phyloP scores from a whole-genome alignment of 2,329 filamentous ascomycete genomes.

The Scedosporium aurantiacum region DNA sequence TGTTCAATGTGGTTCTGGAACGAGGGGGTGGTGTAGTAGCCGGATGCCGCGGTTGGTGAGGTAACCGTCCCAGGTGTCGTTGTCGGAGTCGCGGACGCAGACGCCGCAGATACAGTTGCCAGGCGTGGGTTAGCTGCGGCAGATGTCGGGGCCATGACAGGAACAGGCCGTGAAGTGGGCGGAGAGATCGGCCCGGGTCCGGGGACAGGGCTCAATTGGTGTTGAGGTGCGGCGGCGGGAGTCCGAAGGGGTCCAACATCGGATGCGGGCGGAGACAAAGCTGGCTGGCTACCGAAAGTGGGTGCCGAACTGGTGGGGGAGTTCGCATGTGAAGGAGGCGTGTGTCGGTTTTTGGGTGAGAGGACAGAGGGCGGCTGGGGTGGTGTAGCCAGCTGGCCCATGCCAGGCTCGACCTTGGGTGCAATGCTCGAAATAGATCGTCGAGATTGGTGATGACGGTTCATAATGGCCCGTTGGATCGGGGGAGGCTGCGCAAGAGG shows the following conservation, averaged over 20 bases:
- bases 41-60: constrained; percentile 15
- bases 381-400: constrained; percentile 32
- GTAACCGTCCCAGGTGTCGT: constrained; percentile 18
- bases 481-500: constrained; percentile 62
- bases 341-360: constrained; percentile 65
- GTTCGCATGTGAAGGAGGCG: constrained; percentile 64
- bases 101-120: not conserved
- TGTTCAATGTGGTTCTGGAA: constrained; percentile 94
- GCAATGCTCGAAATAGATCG: constrained; percentile 63
- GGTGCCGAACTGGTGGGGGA: constrained; percentile 42
- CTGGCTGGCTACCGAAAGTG: constrained; percentile 26
- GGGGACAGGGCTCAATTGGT: constrained; percentile 3
- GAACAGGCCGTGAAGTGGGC: not conserved
- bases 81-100: constrained; percentile 9
- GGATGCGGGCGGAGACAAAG: constrained; percentile 32
- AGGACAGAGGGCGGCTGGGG: constrained; percentile 41
- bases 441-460: constrained; percentile 65
- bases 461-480: constrained; percentile 70
- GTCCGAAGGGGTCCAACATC: constrained; percentile 37
- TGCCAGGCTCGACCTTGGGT: constrained; percentile 56
- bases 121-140: constrained; percentile 4
- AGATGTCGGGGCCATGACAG: not conserved
- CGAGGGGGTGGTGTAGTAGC: constrained; percentile 68
- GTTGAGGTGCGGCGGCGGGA: not conserved
- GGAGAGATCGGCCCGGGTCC: not conserved